A percentile compares a stretch with the other conserved stretches of the same genome.
These are phyloP conservation scores for Amoebophrya sp. DNA, from an alignment of 169 alveolate genomes.

Conservation along the genomic window DNA sequence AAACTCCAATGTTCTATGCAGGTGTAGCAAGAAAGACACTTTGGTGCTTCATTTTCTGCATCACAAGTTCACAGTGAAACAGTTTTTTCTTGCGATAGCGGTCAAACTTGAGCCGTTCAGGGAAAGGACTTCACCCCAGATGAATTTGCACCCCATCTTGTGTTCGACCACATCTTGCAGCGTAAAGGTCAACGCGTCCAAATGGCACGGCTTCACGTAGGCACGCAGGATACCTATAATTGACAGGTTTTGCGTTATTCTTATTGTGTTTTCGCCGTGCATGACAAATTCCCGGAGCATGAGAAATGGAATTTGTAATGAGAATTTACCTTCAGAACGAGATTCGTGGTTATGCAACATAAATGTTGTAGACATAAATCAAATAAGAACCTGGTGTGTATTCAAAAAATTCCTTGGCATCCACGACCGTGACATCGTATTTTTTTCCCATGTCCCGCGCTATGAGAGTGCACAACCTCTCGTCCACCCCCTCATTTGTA, in stretches of 20 bases:
- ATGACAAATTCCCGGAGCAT: neutral
- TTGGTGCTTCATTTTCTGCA: no score
- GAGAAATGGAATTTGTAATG: no score
- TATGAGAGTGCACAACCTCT: no score
- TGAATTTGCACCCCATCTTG: constrained; percentile 46
- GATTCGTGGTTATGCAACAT: no score
- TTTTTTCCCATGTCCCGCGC: constrained; percentile 33
- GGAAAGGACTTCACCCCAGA: constrained; percentile 45
- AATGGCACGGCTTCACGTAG: constrained; percentile 45
- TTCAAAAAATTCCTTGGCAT: constrained; percentile 37
- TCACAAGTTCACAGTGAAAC: no score
- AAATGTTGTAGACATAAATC: neutral
- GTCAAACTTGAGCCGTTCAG: no score
- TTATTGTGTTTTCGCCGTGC: neutral
- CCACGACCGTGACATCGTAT: constrained; percentile 41
- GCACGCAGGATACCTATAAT: constrained; percentile 41
- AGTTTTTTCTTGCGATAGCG: no score
- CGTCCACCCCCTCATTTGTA: no score
- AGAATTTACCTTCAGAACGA: no score
- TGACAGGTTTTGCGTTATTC: neutral
- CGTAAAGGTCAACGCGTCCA: constrained; percentile 43
- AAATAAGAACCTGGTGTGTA: neutral
- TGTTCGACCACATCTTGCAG: constrained; percentile 44
- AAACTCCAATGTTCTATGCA: no score
- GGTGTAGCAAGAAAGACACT: no score